Evolutionary conservation across 139 green algal species (phyloP).

Genomic region (Bryopsis sp.): DNA sequence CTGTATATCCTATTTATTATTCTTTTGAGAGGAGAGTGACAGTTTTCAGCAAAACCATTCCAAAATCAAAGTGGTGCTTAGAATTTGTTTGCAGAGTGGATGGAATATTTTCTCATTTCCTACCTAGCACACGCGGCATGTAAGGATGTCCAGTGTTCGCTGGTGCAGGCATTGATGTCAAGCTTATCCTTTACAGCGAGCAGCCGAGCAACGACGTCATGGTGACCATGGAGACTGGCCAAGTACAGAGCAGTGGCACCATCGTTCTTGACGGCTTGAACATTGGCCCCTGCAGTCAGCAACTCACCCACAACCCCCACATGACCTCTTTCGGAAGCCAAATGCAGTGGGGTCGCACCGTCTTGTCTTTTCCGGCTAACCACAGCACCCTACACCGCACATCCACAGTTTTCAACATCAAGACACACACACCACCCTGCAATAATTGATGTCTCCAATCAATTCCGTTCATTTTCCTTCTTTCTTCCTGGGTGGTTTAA

Average conservation of each 20-base stretch:
- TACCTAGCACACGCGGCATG: slow-evolving; percentile 14
- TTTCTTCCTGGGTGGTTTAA: too few relatives aligned
- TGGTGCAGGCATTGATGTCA: neutral
- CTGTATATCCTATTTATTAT: too few relatives aligned
- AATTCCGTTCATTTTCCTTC: too few relatives aligned
- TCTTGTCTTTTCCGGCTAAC: slow-evolving; percentile 4
- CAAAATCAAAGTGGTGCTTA: neutral
- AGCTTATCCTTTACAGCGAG: neutral
- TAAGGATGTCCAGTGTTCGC: slow-evolving; percentile 11
- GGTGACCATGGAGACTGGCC: neutral
- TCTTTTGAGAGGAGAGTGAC: too few relatives aligned
- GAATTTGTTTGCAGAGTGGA: too few relatives aligned
- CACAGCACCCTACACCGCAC: neutral
- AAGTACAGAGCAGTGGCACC: slow-evolving; percentile 6
- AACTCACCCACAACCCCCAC: slow-evolving; percentile 1
- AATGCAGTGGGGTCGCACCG: slow-evolving; percentile 6
- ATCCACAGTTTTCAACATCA: too few relatives aligned
- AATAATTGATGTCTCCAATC: too few relatives aligned
- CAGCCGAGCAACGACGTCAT: neutral
- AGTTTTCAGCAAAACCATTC: neutral
- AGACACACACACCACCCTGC: too few relatives aligned
- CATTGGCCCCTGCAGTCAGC: neutral
- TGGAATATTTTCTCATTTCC: too few relatives aligned
- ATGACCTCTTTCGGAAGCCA: neutral
- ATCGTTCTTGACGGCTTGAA: neutral